These are phyloP conservation scores for Rhodotorula sp. DNA, from an alignment of 1,284 basidiomycete species.

Conservation along the genomic window DNA sequence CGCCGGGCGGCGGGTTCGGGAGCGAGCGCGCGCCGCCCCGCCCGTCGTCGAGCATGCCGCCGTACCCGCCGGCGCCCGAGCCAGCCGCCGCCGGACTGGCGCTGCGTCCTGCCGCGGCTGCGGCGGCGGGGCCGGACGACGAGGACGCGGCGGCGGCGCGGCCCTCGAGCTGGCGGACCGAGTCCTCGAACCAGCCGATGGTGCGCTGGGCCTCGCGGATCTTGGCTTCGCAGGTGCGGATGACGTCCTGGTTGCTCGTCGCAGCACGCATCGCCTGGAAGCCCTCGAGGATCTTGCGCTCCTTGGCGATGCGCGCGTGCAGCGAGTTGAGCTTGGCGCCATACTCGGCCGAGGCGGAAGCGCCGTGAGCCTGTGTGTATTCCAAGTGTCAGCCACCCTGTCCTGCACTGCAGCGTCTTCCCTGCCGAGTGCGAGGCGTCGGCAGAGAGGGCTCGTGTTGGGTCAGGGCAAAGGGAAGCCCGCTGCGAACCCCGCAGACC, in stretches of 20 bases:
- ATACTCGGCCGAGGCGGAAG: constrained; percentile 6
- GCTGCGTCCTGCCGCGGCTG: constrained; percentile 1
- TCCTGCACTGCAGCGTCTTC: too few relatives aligned
- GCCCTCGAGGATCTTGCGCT: constrained; percentile 88
- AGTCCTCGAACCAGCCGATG: constrained; percentile 83
- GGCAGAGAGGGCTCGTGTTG: too few relatives aligned
- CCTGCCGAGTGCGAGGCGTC: too few relatives aligned
- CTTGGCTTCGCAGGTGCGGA: constrained; percentile 70
- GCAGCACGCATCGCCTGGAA: constrained; percentile 76
- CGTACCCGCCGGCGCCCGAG: too few relatives aligned
- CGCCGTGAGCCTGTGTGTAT: background rate
- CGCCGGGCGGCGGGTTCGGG: constrained; percentile 33
- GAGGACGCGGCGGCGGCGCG: constrained; percentile 54
- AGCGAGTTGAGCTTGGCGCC: constrained; percentile 80
- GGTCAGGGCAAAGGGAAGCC: too few relatives aligned
- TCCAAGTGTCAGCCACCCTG: too few relatives aligned
- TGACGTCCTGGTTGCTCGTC: constrained; percentile 82
- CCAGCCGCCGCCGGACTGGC: constrained; percentile 3
- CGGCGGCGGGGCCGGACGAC: background rate
- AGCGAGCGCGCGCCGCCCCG: background rate
- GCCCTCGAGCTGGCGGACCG: constrained; percentile 74
- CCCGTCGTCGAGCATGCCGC: background rate
- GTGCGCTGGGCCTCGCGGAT: constrained; percentile 84
- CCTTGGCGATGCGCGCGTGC: constrained; percentile 83
- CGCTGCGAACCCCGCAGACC: too few relatives aligned